Base-by-base conservation (phyloP, 441 rosid genomes). In the Erodium moschatum region DNA sequence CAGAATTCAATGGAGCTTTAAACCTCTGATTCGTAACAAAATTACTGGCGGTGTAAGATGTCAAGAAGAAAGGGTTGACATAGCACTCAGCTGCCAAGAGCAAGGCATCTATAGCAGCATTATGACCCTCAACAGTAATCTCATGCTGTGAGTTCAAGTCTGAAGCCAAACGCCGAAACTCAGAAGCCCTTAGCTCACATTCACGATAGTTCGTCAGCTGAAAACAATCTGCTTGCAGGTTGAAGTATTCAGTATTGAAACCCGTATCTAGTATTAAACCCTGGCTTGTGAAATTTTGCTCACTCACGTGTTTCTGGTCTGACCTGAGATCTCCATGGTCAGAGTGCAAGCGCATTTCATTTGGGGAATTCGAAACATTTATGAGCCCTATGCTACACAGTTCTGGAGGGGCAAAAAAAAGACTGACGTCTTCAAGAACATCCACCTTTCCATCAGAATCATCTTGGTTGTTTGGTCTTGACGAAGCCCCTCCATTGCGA, bases 81-180 rank as follows among this genome's bases (percentile, higher is more conserved):
- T 90, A 87, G 79, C 97, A 90, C 81, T 90, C 97, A 58, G 95
- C 97, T 56, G 97, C 95, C 82, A 87, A 78, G 70, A 90, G 91
- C 78, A 90, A 80, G 72, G 97, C 95, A 85, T 88, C 95, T 20
- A 90, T 76, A 68, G 91, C 84, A 75, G 92, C 97, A 77, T 88
- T 85, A 77, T 90, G 97, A 76, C 89, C 83, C 83, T 88, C 95
- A 71, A 63, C 61, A 35, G 87, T 76, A 71, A 78, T 76, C 54
- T 85, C 87, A 80, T 69, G 72, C 75, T 80, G 84, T 10, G 80
- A 82, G 72, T 84, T 82, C 65, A 90, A 84, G 80, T 88, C 89
- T 69, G 74, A 81, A 79, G 97, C 97, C 81, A 90, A 78, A 76
- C 84, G 84, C 63, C 76, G 84, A 77, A 88, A 90, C 78, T 90